Conservation (phyloP, 805 yeast species). For the Yarrowia alimentaria region DNA sequence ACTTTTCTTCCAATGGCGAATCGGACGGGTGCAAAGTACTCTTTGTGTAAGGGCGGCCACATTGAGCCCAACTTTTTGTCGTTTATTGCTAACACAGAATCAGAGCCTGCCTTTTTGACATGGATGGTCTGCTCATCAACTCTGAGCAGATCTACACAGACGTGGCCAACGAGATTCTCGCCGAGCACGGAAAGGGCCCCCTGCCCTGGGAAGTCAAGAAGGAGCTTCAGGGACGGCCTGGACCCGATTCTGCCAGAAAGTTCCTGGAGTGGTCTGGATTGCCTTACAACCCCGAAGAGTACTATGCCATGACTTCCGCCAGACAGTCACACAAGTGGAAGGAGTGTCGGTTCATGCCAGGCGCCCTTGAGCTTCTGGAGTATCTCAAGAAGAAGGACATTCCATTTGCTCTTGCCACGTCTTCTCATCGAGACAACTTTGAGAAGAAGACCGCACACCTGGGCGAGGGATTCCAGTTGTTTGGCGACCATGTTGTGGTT, state of each 20-base stretch:
- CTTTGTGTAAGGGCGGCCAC: too few species aligned
- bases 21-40: too few species aligned
- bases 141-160: conserved; percentile 90
- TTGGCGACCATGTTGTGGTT: conserved; percentile 66
- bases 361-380: conserved; percentile 69
- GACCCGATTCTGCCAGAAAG: conserved; percentile 63
- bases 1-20: too few species aligned
- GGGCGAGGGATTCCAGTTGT: conserved; percentile 58
- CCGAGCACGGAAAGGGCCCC: conserved; percentile 70
- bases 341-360: conserved; percentile 68
- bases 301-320: conserved; percentile 50
- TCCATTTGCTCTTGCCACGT: conserved; percentile 90
- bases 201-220: conserved; percentile 86
- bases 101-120: conserved; percentile 73
- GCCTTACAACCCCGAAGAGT: conserved; percentile 66
- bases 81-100: conserved; percentile 33
- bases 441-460: conserved; percentile 73
- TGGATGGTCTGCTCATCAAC: conserved; percentile 93
- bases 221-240: conserved; percentile 88
- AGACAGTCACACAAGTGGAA: conserved; percentile 63
- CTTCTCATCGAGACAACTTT: conserved; percentile 64
- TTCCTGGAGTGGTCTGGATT: conserved; percentile 68
- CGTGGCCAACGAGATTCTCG: conserved; percentile 64
- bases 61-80: too few species aligned
- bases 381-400: conserved; percentile 51